Base-by-base conservation (phyloP, 106 monocot genomes). In the Chionographis japonica region DNA sequence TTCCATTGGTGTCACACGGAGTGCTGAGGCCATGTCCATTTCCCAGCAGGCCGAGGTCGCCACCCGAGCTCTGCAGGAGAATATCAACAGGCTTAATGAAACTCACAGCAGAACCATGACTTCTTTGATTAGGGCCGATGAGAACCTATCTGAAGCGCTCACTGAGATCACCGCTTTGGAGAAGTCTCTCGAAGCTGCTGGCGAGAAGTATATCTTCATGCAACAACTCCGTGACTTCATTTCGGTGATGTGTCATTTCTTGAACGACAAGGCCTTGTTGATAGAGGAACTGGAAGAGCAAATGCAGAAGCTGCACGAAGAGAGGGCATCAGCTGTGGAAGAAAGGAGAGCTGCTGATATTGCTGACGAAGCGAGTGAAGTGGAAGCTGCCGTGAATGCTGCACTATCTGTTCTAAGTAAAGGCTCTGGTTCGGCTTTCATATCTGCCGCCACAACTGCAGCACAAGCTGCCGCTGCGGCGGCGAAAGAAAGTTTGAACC, bases 251-350 rank as follows among this genome's bases (percentile, higher is more conserved):
- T 92, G 92, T 68, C 89, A 92, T 66, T 97, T 97, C 72, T 79
- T 97, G 67, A 86, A 89, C 54, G 92, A 92, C 60, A 97, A 97
- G 77, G 86, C 92, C 3, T 81, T 80, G 13, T 83, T 75, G 19
- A 86, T 97, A 54, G 97, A 97, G 72, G 97, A 89, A 54, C 68
- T 92, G 52, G 97, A 92, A 64, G 97, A 97, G 50, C 88, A 89
- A 70, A 89, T 97, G 92, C 89, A 89, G 78, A 87, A 87, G 79
- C 74, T 92, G 52, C 88, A 97, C 54, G 84, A 87, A 58, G 77
- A 79, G 55, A 72, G 89, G 40, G 84, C 92, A 40, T 63, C 61
- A 27, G 84, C 77, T 52, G 53, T 85, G 39, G 59, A 50, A 51
- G 92, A 89, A 68, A 75, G 95, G 69, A 77, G 92, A 66, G 73